phyloP scores from a whole-genome alignment of 768 basidiomycete species.

The Tricholoma terreum region DNA sequence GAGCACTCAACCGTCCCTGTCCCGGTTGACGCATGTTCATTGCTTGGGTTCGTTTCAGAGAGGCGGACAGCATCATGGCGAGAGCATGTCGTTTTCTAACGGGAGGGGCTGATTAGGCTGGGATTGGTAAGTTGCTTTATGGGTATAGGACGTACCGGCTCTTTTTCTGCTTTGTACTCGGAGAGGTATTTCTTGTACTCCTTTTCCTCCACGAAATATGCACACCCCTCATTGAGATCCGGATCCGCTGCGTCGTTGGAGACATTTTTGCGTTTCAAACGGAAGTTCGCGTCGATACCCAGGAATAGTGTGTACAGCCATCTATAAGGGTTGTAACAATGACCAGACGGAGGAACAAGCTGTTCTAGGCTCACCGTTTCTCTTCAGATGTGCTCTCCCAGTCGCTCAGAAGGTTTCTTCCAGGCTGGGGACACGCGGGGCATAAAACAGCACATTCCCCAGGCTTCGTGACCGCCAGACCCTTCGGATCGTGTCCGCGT shows the following conservation, averaged over 20 bases:
- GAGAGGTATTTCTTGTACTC: slow-evolving; percentile 20
- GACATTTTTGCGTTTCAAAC: slow-evolving; percentile 16
- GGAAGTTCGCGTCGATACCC: too few species aligned
- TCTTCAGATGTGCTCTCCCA: slow-evolving; percentile 15
- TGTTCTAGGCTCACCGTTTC: slow-evolving; percentile 4
- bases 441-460: slow-evolving; percentile 24
- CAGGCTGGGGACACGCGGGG: slow-evolving; percentile 25
- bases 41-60: slow-evolving; percentile 11
- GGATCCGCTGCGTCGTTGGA: slow-evolving; percentile 16
- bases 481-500: slow-evolving; percentile 11
- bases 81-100: slow-evolving; percentile 25
- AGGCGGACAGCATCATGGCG: slow-evolving; percentile 26
- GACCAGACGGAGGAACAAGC: too few species aligned
- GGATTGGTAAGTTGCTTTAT: not conserved
- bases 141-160: slow-evolving; percentile 14
- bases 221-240: too few species aligned
- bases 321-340: not conserved
- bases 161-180: slow-evolving; percentile 10
- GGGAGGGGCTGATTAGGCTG: too few species aligned
- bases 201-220: too few species aligned
- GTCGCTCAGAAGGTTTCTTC: slow-evolving; percentile 18
- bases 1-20: slow-evolving; percentile 26
- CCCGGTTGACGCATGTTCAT: slow-evolving; percentile 23
- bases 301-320: slow-evolving; percentile 3
- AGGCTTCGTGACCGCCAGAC: slow-evolving; percentile 5